Conservation (phyloP, 495 filamentous ascomycete species). For the Xylaria scruposa region DNA sequence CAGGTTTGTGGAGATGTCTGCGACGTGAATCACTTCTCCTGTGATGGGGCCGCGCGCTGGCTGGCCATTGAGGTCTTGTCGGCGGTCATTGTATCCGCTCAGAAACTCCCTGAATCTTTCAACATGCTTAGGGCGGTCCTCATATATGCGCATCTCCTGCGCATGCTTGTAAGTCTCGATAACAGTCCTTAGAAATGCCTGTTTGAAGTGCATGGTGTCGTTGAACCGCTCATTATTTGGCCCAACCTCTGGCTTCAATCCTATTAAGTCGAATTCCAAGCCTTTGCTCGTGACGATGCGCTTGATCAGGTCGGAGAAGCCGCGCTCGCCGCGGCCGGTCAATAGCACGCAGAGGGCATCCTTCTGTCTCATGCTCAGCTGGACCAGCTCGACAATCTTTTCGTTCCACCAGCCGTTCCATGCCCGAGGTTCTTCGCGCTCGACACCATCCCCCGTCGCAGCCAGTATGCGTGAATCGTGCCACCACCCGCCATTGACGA, state of each 20-base stretch:
- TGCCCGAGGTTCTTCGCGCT: conserved; percentile 78
- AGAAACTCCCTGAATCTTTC: conserved; percentile 86
- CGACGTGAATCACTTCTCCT: conserved; percentile 86
- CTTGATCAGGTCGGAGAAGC: conserved; percentile 80
- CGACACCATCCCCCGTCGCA: conserved; percentile 83
- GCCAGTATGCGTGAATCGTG: conserved; percentile 86
- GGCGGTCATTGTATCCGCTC: conserved; percentile 68
- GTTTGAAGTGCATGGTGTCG: conserved; percentile 88
- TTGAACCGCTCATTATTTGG: conserved; percentile 76
- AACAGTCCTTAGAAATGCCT: conserved; percentile 76
- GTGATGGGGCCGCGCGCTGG: conserved; percentile 64
- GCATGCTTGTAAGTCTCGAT: conserved; percentile 84
- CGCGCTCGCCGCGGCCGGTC: conserved; percentile 81
- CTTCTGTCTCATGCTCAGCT: conserved; percentile 83
- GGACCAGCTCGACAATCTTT: conserved; percentile 81
- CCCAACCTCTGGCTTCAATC: conserved; percentile 83
- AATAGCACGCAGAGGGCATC: conserved; percentile 87
- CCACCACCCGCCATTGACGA: conserved; percentile 95
- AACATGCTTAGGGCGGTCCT: conserved; percentile 67
- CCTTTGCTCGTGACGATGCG: conserved; percentile 80
- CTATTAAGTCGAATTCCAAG: conserved; percentile 87
- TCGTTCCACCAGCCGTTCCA: conserved; percentile 99
- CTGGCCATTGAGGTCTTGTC: conserved; percentile 41
- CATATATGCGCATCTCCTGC: conserved; percentile 77
- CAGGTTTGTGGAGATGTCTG: conserved; percentile 75